phyloP scores from a whole-genome alignment of 2,329 filamentous ascomycete species.

The Alternaria ventricosa region DNA sequence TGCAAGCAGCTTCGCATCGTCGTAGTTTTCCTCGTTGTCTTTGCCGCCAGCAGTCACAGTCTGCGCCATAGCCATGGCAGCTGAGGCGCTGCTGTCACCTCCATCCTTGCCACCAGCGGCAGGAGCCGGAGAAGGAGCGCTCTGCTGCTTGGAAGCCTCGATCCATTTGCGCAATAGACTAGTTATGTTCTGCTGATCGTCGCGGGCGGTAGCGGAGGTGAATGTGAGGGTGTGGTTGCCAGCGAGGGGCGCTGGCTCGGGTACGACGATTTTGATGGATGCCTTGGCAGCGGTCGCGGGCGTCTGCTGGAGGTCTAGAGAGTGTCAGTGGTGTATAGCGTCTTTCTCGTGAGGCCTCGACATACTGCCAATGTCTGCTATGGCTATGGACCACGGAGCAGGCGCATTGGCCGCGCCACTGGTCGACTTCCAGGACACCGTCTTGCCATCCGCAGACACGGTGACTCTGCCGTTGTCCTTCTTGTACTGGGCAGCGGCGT shows the following conservation, averaged over 20 bases:
- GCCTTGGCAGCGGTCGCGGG: conserved; percentile 87
- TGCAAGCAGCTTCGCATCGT: conserved; percentile 76
- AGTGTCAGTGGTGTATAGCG: conserved; percentile 10
- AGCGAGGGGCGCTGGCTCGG: conserved; percentile 65
- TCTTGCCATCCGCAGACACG: conserved; percentile 74
- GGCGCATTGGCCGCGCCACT: conserved; percentile 58
- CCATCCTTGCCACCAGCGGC: conserved; percentile 34
- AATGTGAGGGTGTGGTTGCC: conserved; percentile 87
- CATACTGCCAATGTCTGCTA: conserved; percentile 84
- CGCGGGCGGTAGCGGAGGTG: conserved; percentile 78
- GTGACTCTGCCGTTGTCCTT: conserved; percentile 91
- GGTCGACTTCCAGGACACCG: conserved; percentile 81
- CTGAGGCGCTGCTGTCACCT: conserved; percentile 55
- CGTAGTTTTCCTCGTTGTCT: conserved; percentile 71
- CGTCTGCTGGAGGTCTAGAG: conserved; percentile 88
- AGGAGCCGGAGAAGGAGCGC: conserved; percentile 45
- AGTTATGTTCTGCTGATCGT: conserved; percentile 85
- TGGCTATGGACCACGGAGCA: conserved; percentile 70
- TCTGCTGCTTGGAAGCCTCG: conserved; percentile 66
- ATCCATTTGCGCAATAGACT: conserved; percentile 81
- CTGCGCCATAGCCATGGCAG: conserved; percentile 78
- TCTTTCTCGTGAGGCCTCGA: conserved; percentile 2
- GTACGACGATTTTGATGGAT: conserved; percentile 90
- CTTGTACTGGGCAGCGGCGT: conserved; percentile 70
- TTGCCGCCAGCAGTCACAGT: conserved; percentile 59